Conservation (phyloP, 1,139 yeast species). For the Lodderomyces metapsilosis region DNA sequence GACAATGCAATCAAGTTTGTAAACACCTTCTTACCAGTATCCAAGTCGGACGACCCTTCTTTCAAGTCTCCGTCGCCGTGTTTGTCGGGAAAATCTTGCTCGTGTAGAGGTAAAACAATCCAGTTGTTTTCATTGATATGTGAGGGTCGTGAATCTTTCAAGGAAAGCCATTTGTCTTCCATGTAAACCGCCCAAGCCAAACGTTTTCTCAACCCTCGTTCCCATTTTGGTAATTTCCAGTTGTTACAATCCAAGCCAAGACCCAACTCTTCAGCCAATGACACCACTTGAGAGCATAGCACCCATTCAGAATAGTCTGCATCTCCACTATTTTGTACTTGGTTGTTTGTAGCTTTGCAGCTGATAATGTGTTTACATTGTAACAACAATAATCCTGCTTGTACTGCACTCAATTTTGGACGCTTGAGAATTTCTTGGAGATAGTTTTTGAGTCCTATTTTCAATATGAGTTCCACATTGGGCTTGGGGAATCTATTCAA, state of each 20-base stretch:
- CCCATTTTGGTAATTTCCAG: conserved; percentile 94
- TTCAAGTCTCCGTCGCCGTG: conserved; percentile 56
- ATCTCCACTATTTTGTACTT: conserved; percentile 10
- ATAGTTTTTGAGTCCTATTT: conserved; percentile 56
- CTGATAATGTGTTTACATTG: conserved; percentile 56
- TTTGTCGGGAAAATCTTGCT: conserved; percentile 75
- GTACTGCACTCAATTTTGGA: conserved; percentile 78
- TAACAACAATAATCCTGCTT: conserved; percentile 67
- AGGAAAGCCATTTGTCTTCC: conserved; percentile 84
- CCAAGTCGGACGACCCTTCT: conserved; percentile 69
- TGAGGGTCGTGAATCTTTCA: conserved; percentile 77
- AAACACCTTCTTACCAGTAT: conserved; percentile 69
- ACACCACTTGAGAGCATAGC: conserved; percentile 80
- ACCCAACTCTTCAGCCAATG: conserved; percentile 83
- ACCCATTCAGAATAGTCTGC: conserved; percentile 73
- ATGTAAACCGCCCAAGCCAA: conserved; percentile 92
- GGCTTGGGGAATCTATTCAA: conserved; percentile 66
- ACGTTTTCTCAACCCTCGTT: conserved; percentile 76
- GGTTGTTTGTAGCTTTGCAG: conserved; percentile 8
- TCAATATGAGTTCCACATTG: conserved; percentile 47
- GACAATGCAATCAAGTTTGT: conserved; percentile 68
- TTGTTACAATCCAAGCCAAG: conserved; percentile 79
- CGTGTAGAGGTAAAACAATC: conserved; percentile 61
- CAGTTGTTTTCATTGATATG: conserved; percentile 69
- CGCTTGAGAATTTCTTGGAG: conserved; percentile 67